Base-by-base conservation (phyloP, 2,329 filamentous ascomycete species). In the Sphaerulina vaccinii region DNA sequence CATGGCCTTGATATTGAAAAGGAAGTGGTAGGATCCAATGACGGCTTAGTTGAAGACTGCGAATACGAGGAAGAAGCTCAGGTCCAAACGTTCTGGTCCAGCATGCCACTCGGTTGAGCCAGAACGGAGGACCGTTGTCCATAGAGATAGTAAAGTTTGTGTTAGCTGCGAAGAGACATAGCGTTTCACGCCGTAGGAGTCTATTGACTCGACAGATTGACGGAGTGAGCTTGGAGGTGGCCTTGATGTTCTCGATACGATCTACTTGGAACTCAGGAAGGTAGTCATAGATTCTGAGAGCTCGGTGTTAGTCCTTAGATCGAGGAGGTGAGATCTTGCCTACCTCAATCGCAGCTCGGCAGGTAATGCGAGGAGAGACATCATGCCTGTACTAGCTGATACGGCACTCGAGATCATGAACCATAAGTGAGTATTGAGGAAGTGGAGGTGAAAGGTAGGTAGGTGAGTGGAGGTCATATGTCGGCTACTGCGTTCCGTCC, bases 1-100 rank as follows among this genome's bases (percentile, higher is more conserved):
- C 62, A 37, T 64, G 61, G 7, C 61, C 60, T 49, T 64, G 56
- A 48, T 55, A 58, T 15, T 59, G 55, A 35, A 56, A 54, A 1
- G 61, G 62, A 21, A 48, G 42, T 1, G 41, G 44, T 8, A 60
- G 47, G 9, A 45, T 40, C 63, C 63, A 66, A 40, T 65, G 61
- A 3, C 57, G 56, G 36, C 51, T 55, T 10, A 65, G 52, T 35
- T 62, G 58, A 5, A 66, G 23, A 19, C 50, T 58, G 5, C 49
- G 46, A 16, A 65, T 42, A 16, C 52, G 50, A 16, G 55, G 51
- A 15, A 62, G 24, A 13, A 47, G 27, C 3, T n/a, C 2, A 2
- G 57, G 47, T 2, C 47, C 51, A 3, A 64, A 46, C 9, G 47
- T 45, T 5, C 38, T 15, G 16, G 61, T 54, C 61, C 61, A 64